Evolutionary conservation across 495 filamentous ascomycete species (phyloP).

Genomic region (Trypethelium eluteriae): DNA sequence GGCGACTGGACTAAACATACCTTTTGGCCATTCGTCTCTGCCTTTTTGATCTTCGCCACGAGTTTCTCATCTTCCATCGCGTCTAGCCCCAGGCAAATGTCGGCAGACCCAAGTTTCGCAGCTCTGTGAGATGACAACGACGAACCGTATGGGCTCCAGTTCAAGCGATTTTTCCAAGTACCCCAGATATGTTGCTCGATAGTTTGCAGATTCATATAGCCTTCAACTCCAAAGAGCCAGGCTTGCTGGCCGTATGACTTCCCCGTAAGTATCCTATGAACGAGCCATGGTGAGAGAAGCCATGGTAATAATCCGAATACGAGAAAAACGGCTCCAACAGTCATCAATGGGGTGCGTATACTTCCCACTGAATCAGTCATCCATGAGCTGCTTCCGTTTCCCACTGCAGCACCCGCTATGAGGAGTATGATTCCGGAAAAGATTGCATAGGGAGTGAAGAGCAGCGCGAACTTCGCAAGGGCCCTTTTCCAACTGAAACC

Average conservation of each 20-base stretch:
- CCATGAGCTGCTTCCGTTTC: background rate
- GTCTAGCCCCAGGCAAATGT: background rate
- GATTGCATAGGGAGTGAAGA: background rate
- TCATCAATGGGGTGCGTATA: background rate
- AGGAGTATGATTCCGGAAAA: conserved; percentile 6
- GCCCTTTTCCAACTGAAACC: conserved; percentile 23
- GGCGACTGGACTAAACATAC: background rate
- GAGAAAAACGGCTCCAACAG: background rate
- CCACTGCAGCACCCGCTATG: background rate
- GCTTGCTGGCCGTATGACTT: conserved; percentile 22
- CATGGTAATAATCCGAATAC: background rate
- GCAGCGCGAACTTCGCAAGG: conserved; percentile 17
- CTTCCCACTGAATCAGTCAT: background rate
- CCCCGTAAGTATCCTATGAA: conserved; percentile 17
- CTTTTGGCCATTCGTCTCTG: background rate
- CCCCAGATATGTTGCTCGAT: conserved; percentile 35
- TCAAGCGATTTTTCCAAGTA: conserved; percentile 20
- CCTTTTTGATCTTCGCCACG: conserved; percentile 2
- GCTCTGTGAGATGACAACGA: conserved; percentile 26
- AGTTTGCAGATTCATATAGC: conserved; percentile 27
- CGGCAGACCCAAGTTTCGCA: conserved; percentile 8
- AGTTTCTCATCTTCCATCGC: conserved; percentile 7
- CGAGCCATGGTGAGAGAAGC: conserved; percentile 21
- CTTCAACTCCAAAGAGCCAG: conserved; percentile 38
- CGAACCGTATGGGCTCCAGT: conserved; percentile 27